A percentile compares a stretch with the other conserved stretches of the same genome.
Conservation (phyloP, 495 filamentous ascomycete species). For the Poronia punctata region DNA sequence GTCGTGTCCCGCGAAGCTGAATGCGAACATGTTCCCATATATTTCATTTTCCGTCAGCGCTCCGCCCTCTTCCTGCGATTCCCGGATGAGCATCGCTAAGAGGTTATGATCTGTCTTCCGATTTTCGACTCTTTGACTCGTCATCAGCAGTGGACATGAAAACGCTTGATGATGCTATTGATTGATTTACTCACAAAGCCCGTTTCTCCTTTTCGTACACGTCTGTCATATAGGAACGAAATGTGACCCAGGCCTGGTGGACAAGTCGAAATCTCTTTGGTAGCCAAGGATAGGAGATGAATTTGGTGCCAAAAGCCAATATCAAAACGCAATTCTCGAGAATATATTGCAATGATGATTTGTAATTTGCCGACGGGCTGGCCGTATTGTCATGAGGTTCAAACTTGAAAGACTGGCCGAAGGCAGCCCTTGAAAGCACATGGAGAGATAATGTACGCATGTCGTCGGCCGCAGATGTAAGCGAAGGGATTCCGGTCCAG, state of each 20-base stretch:
- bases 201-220: slow-evolving; percentile 17
- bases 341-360: slow-evolving; percentile 24
- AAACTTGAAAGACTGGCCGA: slow-evolving; percentile 33
- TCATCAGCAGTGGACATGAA: no score
- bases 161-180: neutral
- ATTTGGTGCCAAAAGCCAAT: slow-evolving; percentile 19
- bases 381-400: slow-evolving; percentile 13
- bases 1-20: slow-evolving; percentile 46
- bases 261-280: slow-evolving; percentile 16
- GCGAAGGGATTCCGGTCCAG: slow-evolving; percentile 23
- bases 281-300: slow-evolving; percentile 19
- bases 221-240: slow-evolving; percentile 19
- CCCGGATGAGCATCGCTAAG: neutral
- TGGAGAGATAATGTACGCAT: slow-evolving; percentile 36
- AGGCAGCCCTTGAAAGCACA: slow-evolving; percentile 37
- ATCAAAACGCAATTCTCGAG: slow-evolving; percentile 30
- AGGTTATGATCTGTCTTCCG: no score
- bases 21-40: slow-evolving; percentile 42
- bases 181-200: neutral
- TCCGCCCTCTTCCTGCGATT: slow-evolving; percentile 10
- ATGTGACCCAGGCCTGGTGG: slow-evolving; percentile 22
- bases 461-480: slow-evolving; percentile 28
- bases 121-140: no score
- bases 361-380: slow-evolving; percentile 19
- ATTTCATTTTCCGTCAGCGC: slow-evolving; percentile 28